phyloP scores from a whole-genome alignment of 2,329 filamentous ascomycete species.

The Arthrobotrys pseudoclavata region DNA sequence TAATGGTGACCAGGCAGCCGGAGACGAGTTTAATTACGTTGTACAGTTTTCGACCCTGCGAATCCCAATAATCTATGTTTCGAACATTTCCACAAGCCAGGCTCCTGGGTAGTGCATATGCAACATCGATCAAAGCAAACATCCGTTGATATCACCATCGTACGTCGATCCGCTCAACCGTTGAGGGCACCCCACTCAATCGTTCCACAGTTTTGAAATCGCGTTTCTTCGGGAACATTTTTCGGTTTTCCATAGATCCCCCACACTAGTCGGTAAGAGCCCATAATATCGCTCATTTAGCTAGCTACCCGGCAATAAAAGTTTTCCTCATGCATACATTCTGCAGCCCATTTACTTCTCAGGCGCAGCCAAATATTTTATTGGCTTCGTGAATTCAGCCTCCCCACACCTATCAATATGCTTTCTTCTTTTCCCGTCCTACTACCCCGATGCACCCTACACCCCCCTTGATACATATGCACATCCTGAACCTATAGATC shows the following conservation, averaged over 20 bases:
- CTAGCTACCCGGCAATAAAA: constrained; percentile 28
- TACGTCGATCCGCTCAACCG: constrained; percentile 23
- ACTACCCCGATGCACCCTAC: constrained; percentile 10
- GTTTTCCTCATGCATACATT: constrained; percentile 5
- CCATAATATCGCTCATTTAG: constrained; percentile 30
- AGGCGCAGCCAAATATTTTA: constrained; percentile 32
- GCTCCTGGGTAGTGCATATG: constrained; percentile 55
- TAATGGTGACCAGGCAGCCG: constrained; percentile 30
- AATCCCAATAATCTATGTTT: constrained; percentile 40
- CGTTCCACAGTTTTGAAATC: constrained; percentile 9
- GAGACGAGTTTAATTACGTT: constrained; percentile 20
- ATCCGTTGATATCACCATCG: constrained; percentile 18
- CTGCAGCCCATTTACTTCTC: constrained; percentile 25
- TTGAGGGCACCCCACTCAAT: constrained; percentile 15
- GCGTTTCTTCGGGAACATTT: constrained; percentile 19
- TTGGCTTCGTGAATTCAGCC: constrained; percentile 55
- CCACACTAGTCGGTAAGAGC: constrained; percentile 37
- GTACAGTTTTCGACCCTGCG: constrained; percentile 11
- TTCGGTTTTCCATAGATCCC: constrained; percentile 17
- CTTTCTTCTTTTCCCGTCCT: constrained; percentile 17
- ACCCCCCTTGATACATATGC: constrained; percentile 8
- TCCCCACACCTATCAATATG: constrained; percentile 4
- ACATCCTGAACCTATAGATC: constrained; percentile 18
- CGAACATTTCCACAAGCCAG: constrained; percentile 39
- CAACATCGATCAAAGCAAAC: constrained; percentile 30